phyloP scores from a whole-genome alignment of 1,284 basidiomycete species.

The Tilletia indica region DNA sequence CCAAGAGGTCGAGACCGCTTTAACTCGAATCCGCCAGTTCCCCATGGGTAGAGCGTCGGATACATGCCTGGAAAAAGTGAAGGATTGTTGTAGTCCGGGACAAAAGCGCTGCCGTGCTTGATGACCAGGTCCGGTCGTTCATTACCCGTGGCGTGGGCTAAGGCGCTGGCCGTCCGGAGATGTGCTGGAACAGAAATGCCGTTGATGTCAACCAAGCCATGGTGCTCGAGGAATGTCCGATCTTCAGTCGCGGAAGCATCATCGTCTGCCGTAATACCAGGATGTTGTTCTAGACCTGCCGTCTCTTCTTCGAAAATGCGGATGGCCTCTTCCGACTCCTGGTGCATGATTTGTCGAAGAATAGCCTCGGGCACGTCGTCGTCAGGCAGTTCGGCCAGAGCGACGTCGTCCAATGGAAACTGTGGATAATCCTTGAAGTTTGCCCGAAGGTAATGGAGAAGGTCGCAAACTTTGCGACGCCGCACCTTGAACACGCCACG shows the following conservation, averaged over 20 bases:
- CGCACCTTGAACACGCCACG: not conserved
- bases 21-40: not conserved
- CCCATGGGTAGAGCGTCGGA: too few species aligned
- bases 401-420: not conserved
- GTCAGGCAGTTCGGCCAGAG: not conserved
- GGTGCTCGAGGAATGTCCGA: not conserved
- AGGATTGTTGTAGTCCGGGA: not conserved
- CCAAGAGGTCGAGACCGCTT: not conserved
- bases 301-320: not conserved
- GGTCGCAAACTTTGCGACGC: not conserved
- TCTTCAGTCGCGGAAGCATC: not conserved
- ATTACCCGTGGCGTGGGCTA: not conserved
- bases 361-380: not conserved
- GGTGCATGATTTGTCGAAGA: not conserved
- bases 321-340: not conserved
- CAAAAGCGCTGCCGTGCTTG: not conserved
- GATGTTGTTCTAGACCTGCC: not conserved
- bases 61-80: not conserved
- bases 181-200: not conserved
- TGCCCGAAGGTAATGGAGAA: not conserved
- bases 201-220: not conserved
- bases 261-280: not conserved
- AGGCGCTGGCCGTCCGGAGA: not conserved
- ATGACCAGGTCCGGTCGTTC: not conserved
- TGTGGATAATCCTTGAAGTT: too few species aligned